phyloP scores from a whole-genome alignment of 768 basidiomycete species.

The Chalciporus pseudorubinellus region DNA sequence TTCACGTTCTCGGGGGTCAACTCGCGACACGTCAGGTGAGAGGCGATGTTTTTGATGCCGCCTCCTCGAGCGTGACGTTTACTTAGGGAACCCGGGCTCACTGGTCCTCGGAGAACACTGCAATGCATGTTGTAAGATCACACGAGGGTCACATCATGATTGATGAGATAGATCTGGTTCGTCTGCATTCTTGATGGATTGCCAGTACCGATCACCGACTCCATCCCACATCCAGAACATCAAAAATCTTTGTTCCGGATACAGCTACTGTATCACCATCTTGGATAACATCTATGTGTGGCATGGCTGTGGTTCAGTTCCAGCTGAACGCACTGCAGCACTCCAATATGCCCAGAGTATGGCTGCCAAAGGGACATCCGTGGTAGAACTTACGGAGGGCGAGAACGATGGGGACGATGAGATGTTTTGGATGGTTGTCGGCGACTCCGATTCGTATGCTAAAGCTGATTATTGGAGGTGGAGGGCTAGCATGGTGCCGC shows the following conservation, averaged over 20 bases:
- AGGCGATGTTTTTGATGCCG: conserved; percentile 2
- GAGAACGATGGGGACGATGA: conserved; percentile 62
- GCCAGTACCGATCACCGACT: conserved; percentile 5
- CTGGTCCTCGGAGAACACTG: conserved; percentile 78
- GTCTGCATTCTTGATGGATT: conserved; percentile 3
- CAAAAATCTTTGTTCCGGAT: conserved; percentile 78
- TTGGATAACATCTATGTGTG: conserved; percentile 75
- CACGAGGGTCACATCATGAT: conserved; percentile 51
- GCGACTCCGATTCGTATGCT: conserved; percentile 65
- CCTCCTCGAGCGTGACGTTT: conserved; percentile 3
- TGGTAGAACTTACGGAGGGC: conserved; percentile 64
- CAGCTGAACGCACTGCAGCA: conserved; percentile 60
- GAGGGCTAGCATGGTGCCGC: conserved; percentile 42
- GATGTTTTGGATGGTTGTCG: conserved; percentile 85
- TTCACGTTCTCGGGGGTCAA: conserved; percentile 62
- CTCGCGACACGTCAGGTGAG: conserved; percentile 74
- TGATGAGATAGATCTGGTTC: conserved; percentile 72
- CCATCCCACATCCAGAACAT: conserved; percentile 40
- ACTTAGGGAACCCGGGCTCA: conserved; percentile 64
- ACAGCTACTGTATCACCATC: conserved; percentile 74
- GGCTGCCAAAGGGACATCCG: conserved; percentile 33
- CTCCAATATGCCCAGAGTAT: conserved; percentile 56
- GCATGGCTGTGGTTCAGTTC: conserved; percentile 71
- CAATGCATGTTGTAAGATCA: conserved; percentile 73
- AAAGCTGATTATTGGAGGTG: conserved; percentile 84